Base-by-base conservation (phyloP, 805 yeast genomes). In the Torulaspora quercuum region DNA sequence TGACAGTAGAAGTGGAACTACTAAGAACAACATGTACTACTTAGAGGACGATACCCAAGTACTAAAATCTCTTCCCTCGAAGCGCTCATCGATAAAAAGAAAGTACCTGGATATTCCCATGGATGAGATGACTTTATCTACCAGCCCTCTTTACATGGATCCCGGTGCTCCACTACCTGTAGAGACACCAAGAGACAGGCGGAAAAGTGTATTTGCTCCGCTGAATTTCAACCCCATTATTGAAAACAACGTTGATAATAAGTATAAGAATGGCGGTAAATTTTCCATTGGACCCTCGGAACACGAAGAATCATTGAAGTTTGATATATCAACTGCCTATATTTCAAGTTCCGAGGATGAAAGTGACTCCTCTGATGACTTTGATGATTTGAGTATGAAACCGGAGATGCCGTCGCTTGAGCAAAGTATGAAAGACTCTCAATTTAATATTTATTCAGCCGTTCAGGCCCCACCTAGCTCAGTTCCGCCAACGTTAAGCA, bases 221-320 rank as follows among this genome's bases (percentile, higher is more conserved):
- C 66, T 88, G 26, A 70, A 73, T 26, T 89, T 88, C 63, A 82
- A 85, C 50, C 95, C 95, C 0, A 72, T 81, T 12, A 82, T 86
- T 37, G 79, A 78, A 39, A 73, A 75, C 30, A 78, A 75, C 40
- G 79, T 90, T 25, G 97, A 90, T 55, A 78, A 83, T 39, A 90
- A 90, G 53, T 90, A 90, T 52, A 80, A 81, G 8, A 72, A 73
- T 45, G 98, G 98, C 5, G 98, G 98, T 2, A 83, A 89, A 53
- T 90, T 84, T 55, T 88, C 79, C 2, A 44, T 59, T 12, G 49
- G 54, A 27, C 59, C 61, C 4, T 38, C 44, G 9, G 52, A 50
- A 23, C 52, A 45, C 12, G 63, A 59, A 12, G 64, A 58, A 34
- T 52, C 62, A 0, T 29, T 59, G 10, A 56, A 51, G 20, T 59